A percentile compares a stretch with the other conserved stretches of the same genome.
phyloP scores from a whole-genome alignment of 352 stramenopile species.

The Pythium apleroticum region DNA sequence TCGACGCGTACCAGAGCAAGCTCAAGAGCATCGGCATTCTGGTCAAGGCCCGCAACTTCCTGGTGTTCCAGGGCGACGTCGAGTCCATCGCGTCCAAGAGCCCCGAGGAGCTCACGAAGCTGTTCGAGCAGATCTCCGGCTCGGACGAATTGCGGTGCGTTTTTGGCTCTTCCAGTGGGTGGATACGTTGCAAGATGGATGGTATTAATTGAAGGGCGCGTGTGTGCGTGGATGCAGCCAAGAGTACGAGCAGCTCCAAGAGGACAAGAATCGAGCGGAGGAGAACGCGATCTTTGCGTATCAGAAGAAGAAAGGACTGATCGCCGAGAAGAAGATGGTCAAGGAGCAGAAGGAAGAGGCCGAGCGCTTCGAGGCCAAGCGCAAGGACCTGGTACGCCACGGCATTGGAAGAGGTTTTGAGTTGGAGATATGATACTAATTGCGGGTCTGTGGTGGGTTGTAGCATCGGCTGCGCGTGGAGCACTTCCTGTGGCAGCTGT shows the following conservation, averaged over 20 bases:
- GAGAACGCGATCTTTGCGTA: conserved; percentile 94
- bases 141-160: conserved; percentile 83
- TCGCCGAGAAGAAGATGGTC: conserved; percentile 90
- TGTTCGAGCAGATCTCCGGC: conserved; percentile 97
- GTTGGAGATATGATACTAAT: neutral
- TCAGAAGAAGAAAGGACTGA: conserved; percentile 96
- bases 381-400: conserved; percentile 52
- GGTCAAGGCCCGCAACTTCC: conserved; percentile 99
- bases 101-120: conserved; percentile 94
- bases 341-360: conserved; percentile 96
- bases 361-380: conserved; percentile 78
- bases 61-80: conserved; percentile 99
- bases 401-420: neutral
- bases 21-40: conserved; percentile 97
- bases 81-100: conserved; percentile 96
- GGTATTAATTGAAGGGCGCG: too few relatives aligned
- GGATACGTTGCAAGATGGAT: too few relatives aligned
- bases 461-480: conserved; percentile 83
- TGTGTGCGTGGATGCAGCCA: conserved; percentile 29
- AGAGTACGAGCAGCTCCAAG: conserved; percentile 82
- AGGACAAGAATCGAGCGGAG: conserved; percentile 93
- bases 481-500: conserved; percentile 96
- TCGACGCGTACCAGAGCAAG: conserved; percentile 92
- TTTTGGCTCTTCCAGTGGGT: neutral
- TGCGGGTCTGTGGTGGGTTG: neutral